Base-by-base conservation (phyloP, 2,329 filamentous ascomycete genomes). In the Botryotinia narcissicola region DNA sequence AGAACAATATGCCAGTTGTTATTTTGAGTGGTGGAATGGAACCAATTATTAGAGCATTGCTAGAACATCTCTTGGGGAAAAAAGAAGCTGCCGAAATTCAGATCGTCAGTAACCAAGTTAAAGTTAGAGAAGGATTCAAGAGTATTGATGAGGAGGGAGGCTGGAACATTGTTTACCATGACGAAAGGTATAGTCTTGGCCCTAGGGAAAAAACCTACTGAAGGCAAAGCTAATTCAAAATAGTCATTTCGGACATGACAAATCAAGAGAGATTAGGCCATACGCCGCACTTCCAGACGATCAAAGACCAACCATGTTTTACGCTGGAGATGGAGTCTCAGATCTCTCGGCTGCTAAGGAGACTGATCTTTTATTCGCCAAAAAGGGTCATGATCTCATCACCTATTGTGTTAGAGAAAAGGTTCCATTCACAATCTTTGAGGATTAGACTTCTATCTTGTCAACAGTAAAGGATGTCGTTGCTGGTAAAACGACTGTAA, bases 21-120 rank as follows among this genome's bases (percentile, higher is more conserved):
- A 93, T 99, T 35, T 86, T 99, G 48, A 96, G 92, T 75, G 93
- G 93, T 62, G 96, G 96, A 76, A 98, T 99, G 96, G 88, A 90
- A 78, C 95, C 95, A 54, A 89, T 98, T 78, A 98, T 99, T 82
- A 89, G 91, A 75, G 93, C 93, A 25, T 86, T 98, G 76, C 86
- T 99, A 74, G 88, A 91, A 75, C 90, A 92, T 78, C 87, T 97
- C 69, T 86, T 98, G 5, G 95, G 95, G n/a, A 83, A 86, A 74
- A 90, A 86, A 73, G 90, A 92, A 78, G 89, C 90, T 48, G 86
- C 89, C 66, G 88, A 95, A 80, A 92, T 98, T 81, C 91, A 96
- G 83, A 96, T 99, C 80, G 91, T 98, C 75, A 93, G 92, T 84
- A 99, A 98, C 83, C 86, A 94, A 77, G 93, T 95, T 74, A 82